phyloP scores from a whole-genome alignment of 2,329 filamentous ascomycete species.

The Anthostomella pinea region DNA sequence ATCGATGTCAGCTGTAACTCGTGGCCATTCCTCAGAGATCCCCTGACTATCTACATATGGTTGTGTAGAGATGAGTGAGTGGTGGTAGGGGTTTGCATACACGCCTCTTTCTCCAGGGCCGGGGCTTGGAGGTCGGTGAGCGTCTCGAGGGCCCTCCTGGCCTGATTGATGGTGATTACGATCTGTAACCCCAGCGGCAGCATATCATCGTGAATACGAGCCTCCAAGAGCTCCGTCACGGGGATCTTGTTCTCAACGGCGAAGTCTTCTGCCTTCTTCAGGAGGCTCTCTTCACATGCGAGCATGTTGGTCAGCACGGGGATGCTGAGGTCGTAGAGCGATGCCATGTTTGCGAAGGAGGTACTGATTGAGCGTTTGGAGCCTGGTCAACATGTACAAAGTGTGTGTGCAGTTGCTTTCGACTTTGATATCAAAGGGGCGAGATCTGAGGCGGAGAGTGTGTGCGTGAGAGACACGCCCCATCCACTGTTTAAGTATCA shows the following conservation, averaged over 20 bases:
- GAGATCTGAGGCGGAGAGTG: too few relatives aligned
- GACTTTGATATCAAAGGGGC: too few relatives aligned
- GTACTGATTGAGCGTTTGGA: too few relatives aligned
- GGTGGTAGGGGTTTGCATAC: conserved; percentile 12
- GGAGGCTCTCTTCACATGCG: conserved; percentile 31
- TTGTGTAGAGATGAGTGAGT: neutral
- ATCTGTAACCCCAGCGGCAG: conserved; percentile 42
- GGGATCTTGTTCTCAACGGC: conserved; percentile 27
- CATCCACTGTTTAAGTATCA: too few relatives aligned
- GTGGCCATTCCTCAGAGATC: too few relatives aligned
- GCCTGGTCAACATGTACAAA: too few relatives aligned
- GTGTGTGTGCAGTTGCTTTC: too few relatives aligned
- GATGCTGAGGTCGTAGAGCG: conserved; percentile 42
- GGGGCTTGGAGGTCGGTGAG: conserved; percentile 32
- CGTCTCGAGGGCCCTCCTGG: conserved; percentile 32
- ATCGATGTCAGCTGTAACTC: neutral
- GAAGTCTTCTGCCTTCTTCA: conserved; percentile 36
- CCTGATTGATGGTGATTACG: conserved; percentile 20
- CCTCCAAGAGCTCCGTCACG: conserved; percentile 26
- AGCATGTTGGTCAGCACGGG: conserved; percentile 31
- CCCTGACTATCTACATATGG: too few relatives aligned
- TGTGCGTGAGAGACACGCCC: too few relatives aligned
- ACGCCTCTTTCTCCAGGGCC: conserved; percentile 27
- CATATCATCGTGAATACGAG: conserved; percentile 42
- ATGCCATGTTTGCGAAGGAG: conserved; percentile 24